Conservation (phyloP, 1,139 yeast species). For the Yamadazyma taylorii region DNA sequence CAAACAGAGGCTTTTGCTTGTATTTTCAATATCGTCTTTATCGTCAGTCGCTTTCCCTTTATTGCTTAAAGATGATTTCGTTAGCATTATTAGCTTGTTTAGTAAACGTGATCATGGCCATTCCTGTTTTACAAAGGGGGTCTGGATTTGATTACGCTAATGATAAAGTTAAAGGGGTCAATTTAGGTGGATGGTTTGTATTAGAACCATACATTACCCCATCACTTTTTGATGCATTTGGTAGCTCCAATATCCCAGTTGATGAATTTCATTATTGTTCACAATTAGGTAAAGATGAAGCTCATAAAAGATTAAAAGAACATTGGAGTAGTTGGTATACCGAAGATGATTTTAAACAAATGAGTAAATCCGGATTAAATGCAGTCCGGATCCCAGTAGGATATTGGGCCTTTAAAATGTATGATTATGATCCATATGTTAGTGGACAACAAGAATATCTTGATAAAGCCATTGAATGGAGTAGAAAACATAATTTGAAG, state of each 20-base stretch:
- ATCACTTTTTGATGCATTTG: constrained; percentile 60
- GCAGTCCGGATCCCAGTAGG: constrained; percentile 91
- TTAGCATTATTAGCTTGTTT: not conserved
- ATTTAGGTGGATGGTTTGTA: constrained; percentile 92
- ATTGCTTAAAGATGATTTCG: constrained; percentile 1
- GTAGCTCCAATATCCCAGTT: constrained; percentile 58
- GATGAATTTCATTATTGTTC: constrained; percentile 81
- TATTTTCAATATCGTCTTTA: too few species aligned
- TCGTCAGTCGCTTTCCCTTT: too few species aligned
- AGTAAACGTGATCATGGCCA: not conserved
- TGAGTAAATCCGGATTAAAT: constrained; percentile 70
- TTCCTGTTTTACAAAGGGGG: constrained; percentile 12
- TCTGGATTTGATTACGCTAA: constrained; percentile 46
- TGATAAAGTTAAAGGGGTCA: constrained; percentile 70
- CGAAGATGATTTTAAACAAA: constrained; percentile 66
- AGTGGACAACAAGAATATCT: constrained; percentile 77
- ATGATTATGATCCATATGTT: constrained; percentile 79
- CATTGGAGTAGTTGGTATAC: constrained; percentile 86
- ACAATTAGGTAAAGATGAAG: constrained; percentile 60
- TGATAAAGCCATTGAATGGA: constrained; percentile 79
- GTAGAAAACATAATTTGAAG: constrained; percentile 57
- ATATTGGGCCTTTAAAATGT: constrained; percentile 84
- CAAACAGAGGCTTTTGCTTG: too few species aligned
- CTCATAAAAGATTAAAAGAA: constrained; percentile 48
- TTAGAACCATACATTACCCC: constrained; percentile 86